Conservation (phyloP, 1,284 basidiomycete genomes). For the Ceraceosorus guamensis region DNA sequence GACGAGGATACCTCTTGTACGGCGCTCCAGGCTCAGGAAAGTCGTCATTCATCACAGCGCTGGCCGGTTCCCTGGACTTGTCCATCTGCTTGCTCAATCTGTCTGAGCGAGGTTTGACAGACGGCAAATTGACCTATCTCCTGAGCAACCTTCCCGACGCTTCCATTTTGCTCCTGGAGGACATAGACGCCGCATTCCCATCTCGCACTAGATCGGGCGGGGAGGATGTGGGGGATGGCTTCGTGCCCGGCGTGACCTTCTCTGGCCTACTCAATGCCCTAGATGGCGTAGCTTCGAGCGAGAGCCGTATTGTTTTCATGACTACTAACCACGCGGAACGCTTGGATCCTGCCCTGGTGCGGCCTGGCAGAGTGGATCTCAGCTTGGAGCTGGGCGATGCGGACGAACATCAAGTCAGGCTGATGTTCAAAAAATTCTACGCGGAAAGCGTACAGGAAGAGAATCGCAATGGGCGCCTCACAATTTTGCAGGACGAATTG, state of each 20-base stretch:
- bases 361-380: constrained; percentile 88
- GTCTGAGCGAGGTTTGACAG: constrained; percentile 88
- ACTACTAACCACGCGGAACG: constrained; percentile 82
- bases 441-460: neutral
- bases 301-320: constrained; percentile 94
- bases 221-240: constrained; percentile 41
- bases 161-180: constrained; percentile 87
- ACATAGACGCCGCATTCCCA: constrained; percentile 93
- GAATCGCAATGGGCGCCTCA: constrained; percentile 6
- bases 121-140: constrained; percentile 92
- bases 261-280: constrained; percentile 94
- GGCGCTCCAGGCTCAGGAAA: constrained; percentile 97
- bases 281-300: constrained; percentile 89
- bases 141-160: constrained; percentile 87
- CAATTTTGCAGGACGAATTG: constrained; percentile 16
- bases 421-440: constrained; percentile 82
- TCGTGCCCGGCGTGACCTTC: constrained; percentile 71
- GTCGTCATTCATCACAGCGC: constrained; percentile 94
- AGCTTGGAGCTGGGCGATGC: constrained; percentile 81
- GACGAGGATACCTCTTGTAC: constrained; percentile 87
- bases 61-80: constrained; percentile 79
- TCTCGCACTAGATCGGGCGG: constrained; percentile 21
- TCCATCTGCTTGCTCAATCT: constrained; percentile 95
- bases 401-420: constrained; percentile 67
- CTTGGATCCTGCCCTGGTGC: constrained; percentile 77